Base-by-base conservation (phyloP, 2,329 filamentous ascomycete species). In the Penicillium oxalicum region DNA sequence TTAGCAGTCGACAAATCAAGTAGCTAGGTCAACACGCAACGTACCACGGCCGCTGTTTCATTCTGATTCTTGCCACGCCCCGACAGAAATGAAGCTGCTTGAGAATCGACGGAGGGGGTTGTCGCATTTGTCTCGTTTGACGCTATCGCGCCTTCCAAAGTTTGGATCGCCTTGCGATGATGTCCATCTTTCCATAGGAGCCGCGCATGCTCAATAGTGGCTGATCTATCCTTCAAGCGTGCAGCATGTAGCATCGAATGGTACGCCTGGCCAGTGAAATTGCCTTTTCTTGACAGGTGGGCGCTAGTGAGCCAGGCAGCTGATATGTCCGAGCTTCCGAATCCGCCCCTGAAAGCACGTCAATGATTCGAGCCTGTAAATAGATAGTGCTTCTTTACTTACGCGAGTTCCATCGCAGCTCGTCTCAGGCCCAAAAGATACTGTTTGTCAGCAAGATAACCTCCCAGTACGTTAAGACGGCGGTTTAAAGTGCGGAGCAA, bases 151-250 rank as follows among this genome's bases (percentile, higher is more conserved):
- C 88, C 84, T 61, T 95, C 85, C 3, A 98, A 76, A 40, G 86
- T 87, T 59, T 95, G 89, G 52, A 98, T 98, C 1, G 93, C 94
- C 69, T 97, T 95, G 51, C 93, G 82, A 64, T 91, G 89, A 61
- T 96, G 87, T 0, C 89, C 88, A 65, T 96, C 90, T 59, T 87
- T 89, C 90, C 93, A 98, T 6, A 97, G 74, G 28, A 98, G 77
- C 51, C 91, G 84, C 2, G 93, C 90, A 66, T 98, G 91, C 66
- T 98, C 94, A 52, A 98, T 93, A 8, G 88, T 91, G 9, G 91
- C 89, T 2, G 88, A 88, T 50, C 87, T 84, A 57, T 95, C 89
- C 18, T 88, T 88, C 9, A 95, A 79, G 52, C 86, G 81, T 24
- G 87, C 86, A 9, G 94, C 93, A 69, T 93, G 89, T 2, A 97